phyloP scores from a whole-genome alignment of 2,329 filamentous ascomycete genomes.

The Sporothrix globosa region DNA sequence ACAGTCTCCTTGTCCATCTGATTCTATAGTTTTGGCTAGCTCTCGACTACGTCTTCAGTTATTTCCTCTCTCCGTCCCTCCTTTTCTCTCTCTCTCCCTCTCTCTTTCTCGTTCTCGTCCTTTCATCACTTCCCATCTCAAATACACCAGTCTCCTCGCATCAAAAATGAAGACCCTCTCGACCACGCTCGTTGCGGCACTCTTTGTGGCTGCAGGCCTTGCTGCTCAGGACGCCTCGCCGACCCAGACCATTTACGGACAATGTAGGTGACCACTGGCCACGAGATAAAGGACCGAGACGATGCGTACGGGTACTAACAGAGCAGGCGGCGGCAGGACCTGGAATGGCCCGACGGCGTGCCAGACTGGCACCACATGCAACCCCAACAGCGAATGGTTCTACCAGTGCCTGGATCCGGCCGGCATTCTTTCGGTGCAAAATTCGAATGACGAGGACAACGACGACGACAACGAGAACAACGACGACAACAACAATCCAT shows the following conservation, averaged over 20 bases:
- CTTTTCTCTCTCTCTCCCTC: neutral
- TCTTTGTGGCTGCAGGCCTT: slow-evolving; percentile 24
- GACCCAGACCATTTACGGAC: slow-evolving; percentile 29
- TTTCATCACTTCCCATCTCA: neutral
- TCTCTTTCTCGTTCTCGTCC: neutral
- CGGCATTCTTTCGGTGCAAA: neutral
- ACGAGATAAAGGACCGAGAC: neutral
- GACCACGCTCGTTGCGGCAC: neutral
- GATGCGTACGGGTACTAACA: neutral
- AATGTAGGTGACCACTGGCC: slow-evolving; percentile 6
- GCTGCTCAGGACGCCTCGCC: slow-evolving; percentile 6
- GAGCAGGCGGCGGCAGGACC: slow-evolving; percentile 29
- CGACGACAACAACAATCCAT: neutral
- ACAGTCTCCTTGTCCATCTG: neutral
- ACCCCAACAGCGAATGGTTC: slow-evolving; percentile 31
- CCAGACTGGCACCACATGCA: slow-evolving; percentile 29
- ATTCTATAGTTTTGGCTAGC: neutral
- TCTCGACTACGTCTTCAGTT: too few relatives aligned
- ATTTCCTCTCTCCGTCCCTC: neutral
- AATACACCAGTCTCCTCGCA: neutral
- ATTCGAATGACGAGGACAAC: neutral
- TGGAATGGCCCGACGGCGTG: slow-evolving; percentile 32
- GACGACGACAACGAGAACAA: neutral
- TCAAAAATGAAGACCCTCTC: slow-evolving; percentile 24
- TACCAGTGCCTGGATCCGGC: slow-evolving; percentile 27